phyloP scores from a whole-genome alignment of 768 basidiomycete species.

The Kwoniella europaea region DNA sequence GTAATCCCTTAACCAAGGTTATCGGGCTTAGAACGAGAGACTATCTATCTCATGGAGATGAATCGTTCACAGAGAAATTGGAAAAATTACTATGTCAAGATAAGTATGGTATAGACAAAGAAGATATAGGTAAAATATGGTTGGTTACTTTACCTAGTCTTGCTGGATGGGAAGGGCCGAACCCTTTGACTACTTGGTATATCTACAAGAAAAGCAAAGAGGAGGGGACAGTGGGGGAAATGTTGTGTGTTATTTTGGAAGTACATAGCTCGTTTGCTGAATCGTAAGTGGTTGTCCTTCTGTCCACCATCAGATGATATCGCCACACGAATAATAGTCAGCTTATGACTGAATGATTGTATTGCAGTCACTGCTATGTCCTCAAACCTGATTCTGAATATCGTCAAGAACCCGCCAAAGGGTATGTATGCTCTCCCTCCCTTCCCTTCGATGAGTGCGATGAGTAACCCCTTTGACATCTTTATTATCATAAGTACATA shows the following conservation, averaged over 20 bases:
- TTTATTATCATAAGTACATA: no score
- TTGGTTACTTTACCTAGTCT: slow-evolving; percentile 76
- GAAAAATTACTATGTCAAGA: slow-evolving; percentile 16
- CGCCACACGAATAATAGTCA: not conserved
- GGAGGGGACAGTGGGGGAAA: slow-evolving; percentile 4
- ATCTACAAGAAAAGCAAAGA: slow-evolving; percentile 60
- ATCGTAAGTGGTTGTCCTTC: slow-evolving; percentile 52
- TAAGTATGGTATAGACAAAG: slow-evolving; percentile 8
- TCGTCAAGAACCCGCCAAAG: slow-evolving; percentile 16
- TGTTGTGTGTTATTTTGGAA: slow-evolving; percentile 64
- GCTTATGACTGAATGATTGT: not conserved
- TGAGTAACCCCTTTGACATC: no score
- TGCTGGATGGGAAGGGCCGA: slow-evolving; percentile 71
- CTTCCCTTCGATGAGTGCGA: not conserved
- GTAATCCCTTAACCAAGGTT: slow-evolving; percentile 60
- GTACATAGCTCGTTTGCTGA: slow-evolving; percentile 79
- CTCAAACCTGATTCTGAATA: slow-evolving; percentile 22
- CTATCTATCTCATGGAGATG: slow-evolving; percentile 60
- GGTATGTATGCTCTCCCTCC: slow-evolving; percentile 16
- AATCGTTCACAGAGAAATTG: slow-evolving; percentile 28
- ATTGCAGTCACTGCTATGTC: slow-evolving; percentile 38
- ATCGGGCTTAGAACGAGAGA: slow-evolving; percentile 62
- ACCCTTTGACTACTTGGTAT: slow-evolving; percentile 73
- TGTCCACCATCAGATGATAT: not conserved
- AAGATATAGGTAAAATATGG: slow-evolving; percentile 65